A percentile compares a stretch with the other conserved stretches of the same genome.
Conservation (phyloP, 1,139 yeast species). For the Kazachstania sp. region DNA sequence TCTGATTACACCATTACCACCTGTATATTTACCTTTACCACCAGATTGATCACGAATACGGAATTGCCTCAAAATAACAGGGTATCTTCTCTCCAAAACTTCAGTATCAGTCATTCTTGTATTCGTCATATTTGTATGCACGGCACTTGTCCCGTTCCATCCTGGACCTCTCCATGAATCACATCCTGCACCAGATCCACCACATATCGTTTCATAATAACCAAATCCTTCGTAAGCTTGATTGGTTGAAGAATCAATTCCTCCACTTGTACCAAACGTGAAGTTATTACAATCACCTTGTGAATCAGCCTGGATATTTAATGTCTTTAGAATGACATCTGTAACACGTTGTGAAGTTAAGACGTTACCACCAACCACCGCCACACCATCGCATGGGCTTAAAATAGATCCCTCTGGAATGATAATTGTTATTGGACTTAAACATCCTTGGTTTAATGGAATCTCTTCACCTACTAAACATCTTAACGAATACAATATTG, state of each 20-base stretch:
- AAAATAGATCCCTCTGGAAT: constrained; percentile 66
- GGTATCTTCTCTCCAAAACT: constrained; percentile 57
- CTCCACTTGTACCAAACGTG: constrained; percentile 53
- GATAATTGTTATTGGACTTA: constrained; percentile 55
- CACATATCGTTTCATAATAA: constrained; percentile 64
- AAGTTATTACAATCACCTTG: constrained; percentile 71
- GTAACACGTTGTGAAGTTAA: constrained; percentile 78
- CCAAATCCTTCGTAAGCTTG: constrained; percentile 48
- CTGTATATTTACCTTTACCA: constrained; percentile 45
- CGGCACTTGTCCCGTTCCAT: constrained; percentile 57
- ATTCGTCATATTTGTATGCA: constrained; percentile 65
- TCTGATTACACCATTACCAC: constrained; percentile 58
- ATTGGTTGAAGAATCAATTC: constrained; percentile 31
- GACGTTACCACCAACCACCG: constrained; percentile 84
- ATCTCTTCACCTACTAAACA: constrained; percentile 69
- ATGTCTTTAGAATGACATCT: constrained; percentile 69
- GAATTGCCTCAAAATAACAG: constrained; percentile 49
- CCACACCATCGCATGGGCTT: constrained; percentile 67
- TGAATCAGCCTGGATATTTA: constrained; percentile 68
- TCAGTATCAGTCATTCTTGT: constrained; percentile 66
- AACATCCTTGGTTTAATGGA: constrained; percentile 80
- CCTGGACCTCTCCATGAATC: constrained; percentile 46
- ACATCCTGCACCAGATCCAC: constrained; percentile 63
- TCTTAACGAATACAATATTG: constrained; percentile 68
- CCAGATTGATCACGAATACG: constrained; percentile 48